Base-by-base conservation (phyloP, 768 basidiomycete genomes). In the Psilocybe cyanescens region DNA sequence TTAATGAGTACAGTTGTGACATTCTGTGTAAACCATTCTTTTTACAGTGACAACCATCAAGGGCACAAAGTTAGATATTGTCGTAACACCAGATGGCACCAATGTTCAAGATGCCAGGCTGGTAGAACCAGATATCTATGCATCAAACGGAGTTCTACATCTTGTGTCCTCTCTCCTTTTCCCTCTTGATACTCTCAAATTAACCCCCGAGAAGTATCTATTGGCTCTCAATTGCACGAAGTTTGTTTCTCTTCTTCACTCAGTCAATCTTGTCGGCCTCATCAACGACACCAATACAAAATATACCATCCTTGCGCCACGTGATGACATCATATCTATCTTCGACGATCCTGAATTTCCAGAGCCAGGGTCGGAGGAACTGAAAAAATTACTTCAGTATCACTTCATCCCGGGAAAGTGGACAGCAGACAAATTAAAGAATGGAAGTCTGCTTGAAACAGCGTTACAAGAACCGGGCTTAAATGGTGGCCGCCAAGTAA, bases 151-250 rank as follows among this genome's bases (percentile, higher is more conserved):
- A 51, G 97, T 99, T 47, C 72, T 99, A 14, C 97, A 99, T 74
- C 85, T 94, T 46, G 84, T 99, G 28, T 91, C 91, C 12, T 85
- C 87, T 12, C 85, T 99, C 24, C 84, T 99, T 12, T 73, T 96
- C 9, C 92, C 94, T 6, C 81, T 84, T 2, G 88, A 86, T 14
- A 83, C 91, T 48, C 83, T 97, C 24, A 80, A 86, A 61, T 77
- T 95, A 47, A 99, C 96, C 3, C 91, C 96, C 16, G 97, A 99
- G 78, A 99, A 99, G 75, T 94, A 91, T 65, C 89, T 99, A 16
- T 85, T 99, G 8, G 88, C 93, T 3, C 82, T 98, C 62, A 94
- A 97, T 71, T 97, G 96, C 76, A 91, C 92, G 1, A 83, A 84
- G 31, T 99, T 99, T 72, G 92, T 99, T 55, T 89, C 90, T 5